Percentiles rank a stretch among this genome's conserved stretches.
Evolutionary conservation across 2,329 filamentous ascomycete species (phyloP).

Genomic region (Nemania diffusa): DNA sequence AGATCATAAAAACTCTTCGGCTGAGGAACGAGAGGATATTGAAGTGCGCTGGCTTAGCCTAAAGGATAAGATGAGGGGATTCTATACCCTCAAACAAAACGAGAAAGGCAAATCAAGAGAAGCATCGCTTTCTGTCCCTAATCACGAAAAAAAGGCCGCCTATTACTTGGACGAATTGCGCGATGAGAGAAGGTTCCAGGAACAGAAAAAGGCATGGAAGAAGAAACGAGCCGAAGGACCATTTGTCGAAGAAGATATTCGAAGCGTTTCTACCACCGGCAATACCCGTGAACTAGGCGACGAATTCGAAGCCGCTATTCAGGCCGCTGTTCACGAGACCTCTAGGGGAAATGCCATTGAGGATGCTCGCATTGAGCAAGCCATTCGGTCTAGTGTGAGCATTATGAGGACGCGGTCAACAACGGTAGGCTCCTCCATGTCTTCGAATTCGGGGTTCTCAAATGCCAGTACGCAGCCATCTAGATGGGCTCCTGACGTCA

Average conservation of each 20-base stretch:
- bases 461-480: slow-evolving; percentile 16
- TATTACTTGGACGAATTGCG: too few relatives aligned
- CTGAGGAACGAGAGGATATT: slow-evolving; percentile 71
- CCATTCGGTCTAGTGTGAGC: slow-evolving; percentile 76
- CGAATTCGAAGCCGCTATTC: slow-evolving; percentile 78
- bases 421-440: slow-evolving; percentile 38
- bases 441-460: slow-evolving; percentile 35
- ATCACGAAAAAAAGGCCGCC: too few relatives aligned
- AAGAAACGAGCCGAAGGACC: slow-evolving; percentile 45
- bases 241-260: slow-evolving; percentile 39
- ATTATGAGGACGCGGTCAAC: slow-evolving; percentile 57
- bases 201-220: slow-evolving; percentile 59
- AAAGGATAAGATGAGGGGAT: slow-evolving; percentile 68
- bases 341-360: slow-evolving; percentile 75
- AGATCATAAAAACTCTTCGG: slow-evolving; percentile 65
- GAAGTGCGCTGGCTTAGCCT: slow-evolving; percentile 71
- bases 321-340: slow-evolving; percentile 73
- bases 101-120: slow-evolving; percentile 53
- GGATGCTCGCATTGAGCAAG: slow-evolving; percentile 76
- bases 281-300: slow-evolving; percentile 55
- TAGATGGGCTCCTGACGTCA: slow-evolving; percentile 41
- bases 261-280: slow-evolving; percentile 31
- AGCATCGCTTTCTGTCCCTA: slow-evolving; percentile 39
- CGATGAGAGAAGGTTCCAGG: slow-evolving; percentile 64
- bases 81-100: slow-evolving; percentile 64